A percentile compares a stretch with the other conserved stretches of the same genome.
Conservation (phyloP, 2,329 filamentous ascomycete genomes). For the Ophiostoma sp. region DNA sequence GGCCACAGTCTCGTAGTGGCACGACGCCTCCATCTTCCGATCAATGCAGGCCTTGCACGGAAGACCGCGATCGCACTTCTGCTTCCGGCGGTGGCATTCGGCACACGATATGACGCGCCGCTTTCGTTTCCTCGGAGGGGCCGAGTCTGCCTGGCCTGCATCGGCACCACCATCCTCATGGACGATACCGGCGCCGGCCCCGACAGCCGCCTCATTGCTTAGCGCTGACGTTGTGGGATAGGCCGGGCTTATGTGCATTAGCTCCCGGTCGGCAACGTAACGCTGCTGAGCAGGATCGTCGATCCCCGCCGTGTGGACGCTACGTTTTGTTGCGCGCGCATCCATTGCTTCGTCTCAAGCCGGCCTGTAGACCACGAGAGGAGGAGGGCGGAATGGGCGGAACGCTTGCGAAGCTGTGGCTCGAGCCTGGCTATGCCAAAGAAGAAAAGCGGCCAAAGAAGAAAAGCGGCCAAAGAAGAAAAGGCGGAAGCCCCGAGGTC, state of each 20-base stretch:
- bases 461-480: no score
- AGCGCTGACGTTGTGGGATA: neutral
- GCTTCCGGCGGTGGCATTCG: conserved; percentile 59
- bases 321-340: conserved; percentile 22
- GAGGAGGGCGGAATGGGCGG: neutral
- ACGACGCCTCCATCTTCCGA: conserved; percentile 51
- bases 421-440: neutral
- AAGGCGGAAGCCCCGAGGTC: neutral
- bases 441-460: no score
- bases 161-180: neutral
- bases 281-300: conserved; percentile 1
- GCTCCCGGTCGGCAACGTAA: neutral
- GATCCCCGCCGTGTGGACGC: conserved; percentile 14
- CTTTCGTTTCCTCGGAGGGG: conserved; percentile 46
- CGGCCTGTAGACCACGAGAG: no score
- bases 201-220: neutral
- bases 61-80: conserved; percentile 57
- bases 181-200: neutral
- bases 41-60: conserved; percentile 56
- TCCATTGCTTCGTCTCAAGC: conserved; percentile 14
- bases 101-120: conserved; percentile 58
- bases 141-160: neutral
- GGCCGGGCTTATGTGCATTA: neutral
- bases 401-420: neutral
- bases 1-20: conserved; percentile 51